phyloP scores from a whole-genome alignment of 306 rosid genomes.

The Casuarina glauca region DNA sequence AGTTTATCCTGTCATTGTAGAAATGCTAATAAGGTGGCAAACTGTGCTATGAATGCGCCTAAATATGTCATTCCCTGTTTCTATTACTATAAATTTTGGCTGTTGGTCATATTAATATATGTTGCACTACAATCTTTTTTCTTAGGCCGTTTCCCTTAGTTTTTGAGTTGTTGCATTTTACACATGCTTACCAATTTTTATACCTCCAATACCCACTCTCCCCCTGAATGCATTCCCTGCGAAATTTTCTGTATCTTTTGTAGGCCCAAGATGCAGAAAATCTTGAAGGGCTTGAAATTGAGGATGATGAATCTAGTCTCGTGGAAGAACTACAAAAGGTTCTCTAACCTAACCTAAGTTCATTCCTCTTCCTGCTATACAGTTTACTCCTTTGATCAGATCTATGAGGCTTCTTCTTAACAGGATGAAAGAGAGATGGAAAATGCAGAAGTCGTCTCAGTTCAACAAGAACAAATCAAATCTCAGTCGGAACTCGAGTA shows the following conservation, averaged over 20 bases:
- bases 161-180: neutral
- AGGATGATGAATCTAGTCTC: constrained; percentile 14
- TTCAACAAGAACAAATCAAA: constrained; percentile 50
- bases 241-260: neutral
- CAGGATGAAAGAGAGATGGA: constrained; percentile 68
- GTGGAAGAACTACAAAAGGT: constrained; percentile 42
- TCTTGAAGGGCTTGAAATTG: constrained; percentile 13
- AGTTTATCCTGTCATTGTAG: neutral
- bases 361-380: constrained; percentile 13
- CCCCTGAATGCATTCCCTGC: neutral
- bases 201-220: neutral
- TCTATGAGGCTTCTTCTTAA: constrained; percentile 26
- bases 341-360: neutral
- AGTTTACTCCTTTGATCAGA: constrained; percentile 3
- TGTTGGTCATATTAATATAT: neutral
- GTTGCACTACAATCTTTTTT: neutral
- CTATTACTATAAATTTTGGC: neutral
- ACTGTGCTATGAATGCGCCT: neutral
- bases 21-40: neutral
- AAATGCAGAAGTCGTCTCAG: constrained; percentile 44
- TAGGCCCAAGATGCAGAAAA: constrained; percentile 9
- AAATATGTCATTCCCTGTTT: neutral
- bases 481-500: constrained; percentile 51
- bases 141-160: neutral
- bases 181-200: neutral